Evolutionary conservation across 495 filamentous ascomycete species (phyloP), one percentile per base, ranked within the genome.

Genomic region (Neurospora sp.): DNA sequence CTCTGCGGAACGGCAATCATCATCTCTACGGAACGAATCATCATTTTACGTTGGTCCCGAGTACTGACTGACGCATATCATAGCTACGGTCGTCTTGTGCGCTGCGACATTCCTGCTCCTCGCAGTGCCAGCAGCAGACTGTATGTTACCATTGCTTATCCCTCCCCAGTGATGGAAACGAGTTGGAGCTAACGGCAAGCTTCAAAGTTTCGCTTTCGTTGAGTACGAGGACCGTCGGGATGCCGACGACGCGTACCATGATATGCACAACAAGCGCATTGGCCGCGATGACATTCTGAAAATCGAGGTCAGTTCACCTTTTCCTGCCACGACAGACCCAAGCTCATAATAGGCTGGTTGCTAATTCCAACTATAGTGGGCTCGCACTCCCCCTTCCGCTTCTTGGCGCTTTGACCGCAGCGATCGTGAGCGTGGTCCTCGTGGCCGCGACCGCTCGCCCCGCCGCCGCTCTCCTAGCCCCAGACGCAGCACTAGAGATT

Each of bases 181-280:
- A 27, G 35, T 69, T 72, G 37, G n/a, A 37, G 42, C 46, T 72
- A 72, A 72, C 49, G 18, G 69, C 27, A 31, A 72, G 35, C 74
- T 71, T 69, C 42, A 39, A 62, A 99, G 96, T 74, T 99, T 99
- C 82, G 96, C 96, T 20, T 99, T 99, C 84, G 96, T 99, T 71
- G 96, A 99, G 84, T 99, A 99, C 83, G 96, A 99, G 86, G 97
- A 94, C 83, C 94, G 96, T 78, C 96, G 96, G 78, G 96, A 99
- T 88, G 94, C 96, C 66, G 96, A 99, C 85, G 96, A 99, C 88
- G 96, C 96, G 40, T 99, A 99, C 81, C 94, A 98, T 83, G 96
- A 99, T 83, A 98, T 99, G 96, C 96, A 99, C 83, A 98, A 98
- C 86, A 97, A 97, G 89, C 93, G 96, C 72, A 94, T 99, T 78